Base-by-base conservation (phyloP, 2,329 filamentous ascomycete species). In the Trichophyton simii region DNA sequence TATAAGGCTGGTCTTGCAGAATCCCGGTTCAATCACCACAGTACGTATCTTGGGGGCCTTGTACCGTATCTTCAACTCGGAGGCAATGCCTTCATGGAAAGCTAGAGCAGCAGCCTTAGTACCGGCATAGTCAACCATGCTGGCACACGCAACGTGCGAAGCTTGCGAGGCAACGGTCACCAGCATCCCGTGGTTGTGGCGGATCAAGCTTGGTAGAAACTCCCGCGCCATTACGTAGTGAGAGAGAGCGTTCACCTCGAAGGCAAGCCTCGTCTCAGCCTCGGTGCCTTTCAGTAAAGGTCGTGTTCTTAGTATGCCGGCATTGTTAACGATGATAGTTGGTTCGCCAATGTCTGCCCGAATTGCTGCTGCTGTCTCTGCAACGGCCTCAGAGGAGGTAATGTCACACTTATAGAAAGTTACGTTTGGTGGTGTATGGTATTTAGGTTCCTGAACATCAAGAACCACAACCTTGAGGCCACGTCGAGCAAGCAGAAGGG, bases 301-400 rank as follows among this genome's bases (percentile, higher is more conserved):
- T 65, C 83, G 82, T 63, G 84, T 84, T 20, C 63, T 79, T 15
- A 78, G 81, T 31, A 87, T 79, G 63, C 86, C 86, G 7, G 87
- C 86, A 68, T 88, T 88, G 76, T 88, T 87, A 75, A 88, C 85
- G 3, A 90, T 76, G 63, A 90, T 76, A 0, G 86, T 89, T 0
- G 87, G 87, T 57, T 82, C 68, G 61, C 88, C 75, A 11, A 79
- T 71, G 34, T 72, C 70, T 11, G 41, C 46, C 59, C 82, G 79
- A 68, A 89, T 79, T 3, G 75, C 68, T 11, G 76, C 68, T 0
- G 83, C 84, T 4, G 79, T 79, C 2, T 74, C 70, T 5, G 77
- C 70, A 66, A 89, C 79, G 41, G 77, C 77, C 13, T 77, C 69
- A 3, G 81, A 75, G 0, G 80, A 84, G 57, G 84, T 83, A 65